Conservation (phyloP, 768 basidiomycete genomes). For the Chalciporus pseudorubinellus region DNA sequence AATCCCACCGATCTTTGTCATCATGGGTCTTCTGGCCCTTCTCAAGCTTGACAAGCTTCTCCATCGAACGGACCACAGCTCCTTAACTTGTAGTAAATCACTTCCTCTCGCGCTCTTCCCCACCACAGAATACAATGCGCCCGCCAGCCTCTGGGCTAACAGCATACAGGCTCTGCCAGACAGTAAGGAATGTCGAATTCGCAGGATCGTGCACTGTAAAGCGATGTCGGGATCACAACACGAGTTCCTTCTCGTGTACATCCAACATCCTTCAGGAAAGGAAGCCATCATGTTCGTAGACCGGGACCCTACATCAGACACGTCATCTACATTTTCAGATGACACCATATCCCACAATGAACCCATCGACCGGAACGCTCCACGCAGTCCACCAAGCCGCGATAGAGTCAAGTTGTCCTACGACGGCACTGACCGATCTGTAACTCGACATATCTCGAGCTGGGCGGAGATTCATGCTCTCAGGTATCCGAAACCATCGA, state of each 20-base stretch:
- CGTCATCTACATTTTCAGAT: background rate
- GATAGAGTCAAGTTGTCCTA: constrained; percentile 6
- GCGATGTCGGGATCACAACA: background rate
- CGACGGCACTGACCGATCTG: constrained; percentile 7
- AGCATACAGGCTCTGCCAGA: constrained; percentile 3
- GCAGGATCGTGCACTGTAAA: constrained; percentile 6
- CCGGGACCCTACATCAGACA: background rate
- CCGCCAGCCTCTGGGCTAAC: constrained; percentile 2
- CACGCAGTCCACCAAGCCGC: background rate
- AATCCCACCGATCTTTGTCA: no score
- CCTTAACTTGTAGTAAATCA: background rate
- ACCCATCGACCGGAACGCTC: background rate
- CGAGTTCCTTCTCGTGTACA: constrained; percentile 9
- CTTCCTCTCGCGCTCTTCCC: constrained; percentile 9
- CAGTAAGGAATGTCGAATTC: constrained; percentile 5
- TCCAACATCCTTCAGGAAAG: constrained; percentile 5
- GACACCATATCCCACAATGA: background rate
- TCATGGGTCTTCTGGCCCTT: background rate
- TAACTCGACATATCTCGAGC: background rate
- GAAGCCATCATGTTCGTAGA: constrained; percentile 6
- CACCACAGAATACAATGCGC: background rate
- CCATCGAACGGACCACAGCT: background rate
- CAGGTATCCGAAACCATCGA: background rate
- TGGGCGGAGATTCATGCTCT: constrained; percentile 5
- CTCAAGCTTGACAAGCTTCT: background rate